Percentiles rank a stretch among this genome's conserved stretches.
phyloP scores from a whole-genome alignment of 345 rosid species.

The Anastatica hierochuntica region DNA sequence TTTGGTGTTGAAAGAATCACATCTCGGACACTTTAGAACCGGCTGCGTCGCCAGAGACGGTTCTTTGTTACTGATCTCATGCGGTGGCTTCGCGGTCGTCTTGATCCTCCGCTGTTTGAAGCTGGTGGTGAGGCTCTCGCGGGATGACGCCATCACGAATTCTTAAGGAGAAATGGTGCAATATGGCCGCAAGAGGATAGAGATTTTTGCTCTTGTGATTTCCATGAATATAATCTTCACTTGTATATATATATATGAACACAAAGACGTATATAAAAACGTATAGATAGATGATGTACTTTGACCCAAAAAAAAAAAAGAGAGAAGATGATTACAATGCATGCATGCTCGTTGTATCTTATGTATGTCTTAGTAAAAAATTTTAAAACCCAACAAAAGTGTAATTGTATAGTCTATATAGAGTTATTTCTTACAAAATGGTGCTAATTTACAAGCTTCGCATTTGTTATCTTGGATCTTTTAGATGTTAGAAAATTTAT shows the following conservation, averaged over 20 bases:
- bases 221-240: conserved; percentile 4
- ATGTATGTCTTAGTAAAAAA: too few relatives aligned
- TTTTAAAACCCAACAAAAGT: too few relatives aligned
- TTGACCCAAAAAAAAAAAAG: too few relatives aligned
- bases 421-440: too few relatives aligned
- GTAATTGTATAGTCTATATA: too few relatives aligned
- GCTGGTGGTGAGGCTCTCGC: conserved; percentile 23
- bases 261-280: background rate
- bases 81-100: conserved; percentile 17
- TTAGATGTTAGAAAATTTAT: too few relatives aligned
- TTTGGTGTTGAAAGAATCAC: conserved; percentile 79
- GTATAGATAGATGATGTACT: conserved; percentile 1
- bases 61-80: conserved; percentile 19
- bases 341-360: too few relatives aligned
- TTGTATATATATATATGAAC: conserved; percentile 5
- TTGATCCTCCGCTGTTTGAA: conserved; percentile 18
- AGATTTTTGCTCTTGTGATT: conserved; percentile 2
- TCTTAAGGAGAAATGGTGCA: background rate
- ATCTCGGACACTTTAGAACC: conserved; percentile 57
- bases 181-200: too few relatives aligned
- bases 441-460: too few relatives aligned
- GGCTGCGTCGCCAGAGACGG: conserved; percentile 31
- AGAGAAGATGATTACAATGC: too few relatives aligned
- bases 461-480: too few relatives aligned
- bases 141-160: conserved; percentile 19